These are phyloP conservation scores for Quercus ilex DNA, from an alignment of 306 rosid genomes.

Conservation along the genomic window DNA sequence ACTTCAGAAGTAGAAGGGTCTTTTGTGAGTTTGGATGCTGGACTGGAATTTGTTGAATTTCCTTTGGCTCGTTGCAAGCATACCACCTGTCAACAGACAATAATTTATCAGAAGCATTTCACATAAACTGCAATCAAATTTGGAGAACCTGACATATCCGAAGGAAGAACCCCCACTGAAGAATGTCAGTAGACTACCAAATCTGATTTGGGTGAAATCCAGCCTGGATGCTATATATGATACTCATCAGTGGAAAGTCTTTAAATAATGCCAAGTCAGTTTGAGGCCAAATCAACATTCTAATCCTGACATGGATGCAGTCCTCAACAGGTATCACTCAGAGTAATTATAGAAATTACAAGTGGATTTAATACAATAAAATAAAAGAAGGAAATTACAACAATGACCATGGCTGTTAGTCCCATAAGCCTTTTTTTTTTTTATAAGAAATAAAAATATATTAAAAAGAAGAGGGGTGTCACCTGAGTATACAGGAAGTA, in stretches of 20 bases:
- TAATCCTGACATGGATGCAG: neutral
- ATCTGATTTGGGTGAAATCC: neutral
- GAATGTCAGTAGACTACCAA: constrained; percentile 17
- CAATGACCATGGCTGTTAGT: neutral
- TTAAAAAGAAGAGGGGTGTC: no score
- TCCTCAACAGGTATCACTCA: neutral
- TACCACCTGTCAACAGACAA: constrained; percentile 64
- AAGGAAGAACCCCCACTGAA: constrained; percentile 2
- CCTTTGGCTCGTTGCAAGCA: constrained; percentile 75
- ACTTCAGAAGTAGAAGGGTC: constrained; percentile 55
- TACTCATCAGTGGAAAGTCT: neutral
- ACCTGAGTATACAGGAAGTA: no score
- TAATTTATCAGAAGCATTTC: constrained; percentile 19
- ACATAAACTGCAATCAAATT: neutral
- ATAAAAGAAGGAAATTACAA: neutral
- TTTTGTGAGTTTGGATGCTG: constrained; percentile 44
- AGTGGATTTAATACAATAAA: neutral
- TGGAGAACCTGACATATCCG: constrained; percentile 10
- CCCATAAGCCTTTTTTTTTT: neutral
- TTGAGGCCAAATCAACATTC: neutral
- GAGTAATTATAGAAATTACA: neutral
- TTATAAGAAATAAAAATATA: no score
- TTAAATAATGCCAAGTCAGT: neutral
- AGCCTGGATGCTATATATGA: neutral
- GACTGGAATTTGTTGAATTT: constrained; percentile 39